Evolutionary conservation across 75 land plant species (phyloP), one percentile per base, ranked within the genome.

Genomic region (Larix kaempferi): DNA sequence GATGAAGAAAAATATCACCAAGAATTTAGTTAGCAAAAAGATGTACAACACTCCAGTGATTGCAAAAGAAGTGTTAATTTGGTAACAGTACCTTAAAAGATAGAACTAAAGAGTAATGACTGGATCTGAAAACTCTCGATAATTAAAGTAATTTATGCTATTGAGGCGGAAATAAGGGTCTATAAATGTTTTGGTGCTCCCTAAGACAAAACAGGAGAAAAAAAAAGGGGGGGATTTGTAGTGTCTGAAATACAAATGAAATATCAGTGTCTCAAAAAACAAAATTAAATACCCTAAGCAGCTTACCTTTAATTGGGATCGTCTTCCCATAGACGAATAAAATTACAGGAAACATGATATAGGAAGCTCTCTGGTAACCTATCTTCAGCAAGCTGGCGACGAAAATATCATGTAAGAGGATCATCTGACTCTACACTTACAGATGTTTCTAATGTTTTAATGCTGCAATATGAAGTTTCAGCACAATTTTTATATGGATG

Each of bases 301-400:
- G 21, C 56, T 83, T 67, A 89, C 91, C 78, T 82, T 66, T 86
- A 84, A 35, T 13, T 33, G 29, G 57, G 73, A 15, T 41, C 64
- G 15, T 82, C 76, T 25, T 76, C 83, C 74, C 58, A 65, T 12
- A 80, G 78, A 58, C 80, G 73, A 25, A 86, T 33, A 63, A 90
- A 90, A 58, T 39, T 49, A 74, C 88, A 90, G 29, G 2, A 19
- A 15, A 86, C 74, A 76, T 56, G 75, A 60, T 77, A 56, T 37
- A 35, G 39, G 74, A 82, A 86, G 21, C 73, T 81, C 54, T 90
- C 92, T 13, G 76, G 27, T 72, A 44, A 76, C 73, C 65, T 57
- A 15, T 72, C 56, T 77, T 82, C 81, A 26, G 85, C 86, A 75
- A 90, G 37, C 41, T 82, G 78, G 17, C 7, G n/a, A 65, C 81